Base-by-base conservation (phyloP, 495 filamentous ascomycete species). In the Staphylotrichum tortipilum region DNA sequence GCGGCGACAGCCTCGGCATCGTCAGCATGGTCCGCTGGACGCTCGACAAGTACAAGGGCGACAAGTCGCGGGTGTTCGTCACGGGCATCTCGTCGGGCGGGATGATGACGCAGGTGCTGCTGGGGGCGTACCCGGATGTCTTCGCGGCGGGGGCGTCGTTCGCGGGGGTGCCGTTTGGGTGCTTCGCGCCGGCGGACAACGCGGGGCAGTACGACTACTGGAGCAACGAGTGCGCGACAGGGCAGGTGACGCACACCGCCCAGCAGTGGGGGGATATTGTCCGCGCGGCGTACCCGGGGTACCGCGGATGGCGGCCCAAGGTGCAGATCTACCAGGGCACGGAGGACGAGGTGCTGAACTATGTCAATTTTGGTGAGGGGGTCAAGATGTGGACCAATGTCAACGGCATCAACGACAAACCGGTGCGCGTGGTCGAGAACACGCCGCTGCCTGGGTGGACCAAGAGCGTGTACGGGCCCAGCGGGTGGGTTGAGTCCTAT, bases 321-420 rank as follows among this genome's bases (percentile, higher is more conserved):
- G 69, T 81, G 68, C 74, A 77, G 64, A 67, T 80, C 21, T 74
- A 73, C 52, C 78, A 81, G 47, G 79, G 78, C n/a, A 69, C 68
- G 22, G 62, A 53, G 7, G 79, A 82, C 47, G 56, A 62, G 23
- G 65, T 73, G 9, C 61, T 81, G 7, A 56, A 63, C 19, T 71
- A 71, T 15, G 56, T 64, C 44, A 77, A 75, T 62, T 74, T 67
- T 44, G 55, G 64, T 23, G 78, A 80, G 66, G 71, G 65, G 35
- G 52, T 78, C 34, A 80, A 80, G 68, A 65, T 79, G 64, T 82
- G 79, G 79, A 68, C 75, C 0, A 67, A 65, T 9, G 73, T 82
- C 2, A 60, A 76, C 26, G 74, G 72, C 11, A 54, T 68, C 23
- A 49, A 51, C 22, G 50, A 61, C 15, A 56, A 54, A 7, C 70